These are phyloP conservation scores for Pseudisothecium myosuroides DNA, from an alignment of 225 moss, liverwort and hornwort genomes.

Conservation along the genomic window DNA sequence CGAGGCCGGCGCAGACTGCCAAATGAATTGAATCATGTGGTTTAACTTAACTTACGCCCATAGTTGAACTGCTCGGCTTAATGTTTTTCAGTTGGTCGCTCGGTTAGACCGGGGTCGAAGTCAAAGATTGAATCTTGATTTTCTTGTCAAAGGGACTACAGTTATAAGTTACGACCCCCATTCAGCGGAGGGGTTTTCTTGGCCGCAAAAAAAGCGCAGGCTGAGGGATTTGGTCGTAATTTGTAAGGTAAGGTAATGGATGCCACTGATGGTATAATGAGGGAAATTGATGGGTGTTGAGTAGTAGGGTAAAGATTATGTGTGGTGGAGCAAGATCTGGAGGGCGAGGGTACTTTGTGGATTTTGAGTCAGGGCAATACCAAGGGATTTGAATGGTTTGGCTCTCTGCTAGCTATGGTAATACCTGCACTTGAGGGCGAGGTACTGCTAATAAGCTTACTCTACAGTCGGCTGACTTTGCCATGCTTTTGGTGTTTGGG, in stretches of 20 bases:
- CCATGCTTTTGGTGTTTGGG: not conserved
- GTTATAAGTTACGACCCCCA: not conserved
- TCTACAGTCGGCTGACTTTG: not conserved
- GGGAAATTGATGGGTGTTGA: not conserved
- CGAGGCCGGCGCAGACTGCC: not conserved
- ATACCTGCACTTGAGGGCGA: not conserved
- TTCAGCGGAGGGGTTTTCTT: not conserved
- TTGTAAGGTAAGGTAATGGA: not conserved
- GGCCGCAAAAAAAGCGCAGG: not conserved
- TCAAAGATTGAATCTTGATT: not conserved
- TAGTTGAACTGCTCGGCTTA: not conserved
- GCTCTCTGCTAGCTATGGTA: not conserved
- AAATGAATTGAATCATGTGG: not conserved
- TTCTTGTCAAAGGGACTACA: not conserved
- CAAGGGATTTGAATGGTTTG: not conserved
- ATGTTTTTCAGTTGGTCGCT: not conserved
- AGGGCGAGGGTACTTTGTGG: not conserved
- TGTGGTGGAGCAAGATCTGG: not conserved
- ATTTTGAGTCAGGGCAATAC: not conserved
- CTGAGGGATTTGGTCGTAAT: too few relatives aligned
- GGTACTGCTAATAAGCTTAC: not conserved
- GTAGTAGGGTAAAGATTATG: not conserved
- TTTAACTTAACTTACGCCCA: rapidly evolving
- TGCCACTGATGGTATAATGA: not conserved
- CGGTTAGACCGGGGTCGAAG: not conserved